Base-by-base conservation (phyloP, 2,329 filamentous ascomycete species). In the Pseudogymnoascus sp. region DNA sequence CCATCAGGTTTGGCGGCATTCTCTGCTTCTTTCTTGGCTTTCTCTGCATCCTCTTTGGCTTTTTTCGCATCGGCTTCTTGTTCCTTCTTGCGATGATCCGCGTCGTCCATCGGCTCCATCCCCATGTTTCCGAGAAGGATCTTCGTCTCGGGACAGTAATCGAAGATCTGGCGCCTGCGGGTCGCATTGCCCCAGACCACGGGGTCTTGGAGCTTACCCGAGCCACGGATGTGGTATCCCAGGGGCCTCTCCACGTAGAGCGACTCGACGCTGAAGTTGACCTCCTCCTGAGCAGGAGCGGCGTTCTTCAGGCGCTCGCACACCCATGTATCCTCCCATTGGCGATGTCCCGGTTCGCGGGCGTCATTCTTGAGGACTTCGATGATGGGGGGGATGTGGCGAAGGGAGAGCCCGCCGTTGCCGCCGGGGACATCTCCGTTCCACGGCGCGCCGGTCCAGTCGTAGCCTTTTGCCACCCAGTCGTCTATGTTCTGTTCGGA, bases 141-240 rank as follows among this genome's bases (percentile, higher is more conserved):
- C 75, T 84, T 84, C 31, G 85, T 76, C 70, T 85, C 83, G 1
- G 83, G 83, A 65, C 82, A 84, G 70, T 84, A 84, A 28, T 78
- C 75, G 78, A 80, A 84, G 43, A 84, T 79, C 65, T 83, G 78
- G 65, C 76, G 76, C 26, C 83, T 74, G 69, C 75, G 68, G 65
- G 77, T 74, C 0, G 78, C 78, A 4, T 74, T 77, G 26, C 80
- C 79, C 81, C 81, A 85, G 41, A 84, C 78, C 1, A 72, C 73
- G 10, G 68, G 64, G 65, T 81, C 78, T 16, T 84, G 71, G 61
- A 70, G 76, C 11, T 69, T 69, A 59, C 82, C 82, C 62, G 78
- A 78, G 6, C 78, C 78, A 22, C 81, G 82, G 1, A 80, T 82
- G 69, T 85, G 82, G 70, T 83, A 85, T 46, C 83, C 83, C 82